These are phyloP conservation scores for Proliferodiscus dingleyae DNA, from an alignment of 2,329 filamentous ascomycete species.

Conservation along the genomic window DNA sequence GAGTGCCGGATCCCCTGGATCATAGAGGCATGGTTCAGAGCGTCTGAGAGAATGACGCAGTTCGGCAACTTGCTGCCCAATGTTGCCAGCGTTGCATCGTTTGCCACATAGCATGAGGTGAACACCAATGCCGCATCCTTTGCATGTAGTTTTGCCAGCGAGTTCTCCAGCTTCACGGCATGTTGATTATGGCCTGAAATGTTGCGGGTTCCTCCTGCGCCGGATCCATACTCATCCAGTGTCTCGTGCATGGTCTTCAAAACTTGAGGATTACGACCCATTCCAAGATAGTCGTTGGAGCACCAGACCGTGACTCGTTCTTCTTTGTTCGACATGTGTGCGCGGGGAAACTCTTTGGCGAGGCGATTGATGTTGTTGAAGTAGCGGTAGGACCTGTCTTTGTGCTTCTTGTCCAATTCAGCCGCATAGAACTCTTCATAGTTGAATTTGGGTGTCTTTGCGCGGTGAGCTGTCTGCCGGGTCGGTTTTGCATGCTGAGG, in stretches of 20 bases:
- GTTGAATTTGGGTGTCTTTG: conserved; percentile 63
- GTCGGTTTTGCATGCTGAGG: conserved; percentile 21
- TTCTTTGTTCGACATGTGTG: conserved; percentile 78
- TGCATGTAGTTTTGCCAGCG: conserved; percentile 80
- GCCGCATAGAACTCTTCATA: conserved; percentile 84
- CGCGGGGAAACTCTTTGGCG: conserved; percentile 91
- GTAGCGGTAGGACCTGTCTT: conserved; percentile 99
- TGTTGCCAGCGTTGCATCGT: conserved; percentile 93
- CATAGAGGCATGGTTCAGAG: conserved; percentile 97
- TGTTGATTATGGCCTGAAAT: conserved; percentile 98
- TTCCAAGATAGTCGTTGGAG: conserved; percentile 97
- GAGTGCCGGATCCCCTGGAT: conserved; percentile 98
- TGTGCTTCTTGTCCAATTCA: conserved; percentile 97
- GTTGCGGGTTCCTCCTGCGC: conserved; percentile 91
- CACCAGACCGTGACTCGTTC: conserved; percentile 97
- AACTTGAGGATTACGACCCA: conserved; percentile 87
- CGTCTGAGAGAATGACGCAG: conserved; percentile 97
- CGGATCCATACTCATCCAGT: conserved; percentile 88
- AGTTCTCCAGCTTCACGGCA: conserved; percentile 76
- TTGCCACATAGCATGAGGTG: conserved; percentile 96
- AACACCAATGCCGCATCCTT: conserved; percentile 93
- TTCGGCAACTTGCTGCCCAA: conserved; percentile 95
- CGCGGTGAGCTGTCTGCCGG: conserved; percentile 17
- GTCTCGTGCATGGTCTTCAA: conserved; percentile 91
- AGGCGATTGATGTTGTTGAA: conserved; percentile 99